phyloP scores from a whole-genome alignment of 352 stramenopile genomes.

The Halophytophthora batemanensis region DNA sequence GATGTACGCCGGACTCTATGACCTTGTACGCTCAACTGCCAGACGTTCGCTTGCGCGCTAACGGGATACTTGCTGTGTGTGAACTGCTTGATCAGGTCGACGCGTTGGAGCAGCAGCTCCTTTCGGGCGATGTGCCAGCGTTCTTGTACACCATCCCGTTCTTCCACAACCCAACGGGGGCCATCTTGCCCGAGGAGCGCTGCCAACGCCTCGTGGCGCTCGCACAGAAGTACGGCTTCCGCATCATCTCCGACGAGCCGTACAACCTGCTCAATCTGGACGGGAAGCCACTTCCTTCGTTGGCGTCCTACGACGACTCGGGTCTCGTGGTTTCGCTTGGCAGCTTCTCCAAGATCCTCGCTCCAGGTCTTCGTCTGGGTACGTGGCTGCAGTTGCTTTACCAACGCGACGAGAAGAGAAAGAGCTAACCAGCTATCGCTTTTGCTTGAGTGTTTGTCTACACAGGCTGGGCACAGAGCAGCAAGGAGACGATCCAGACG shows the following conservation, averaged over 20 bases:
- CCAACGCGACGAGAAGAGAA: too few relatives aligned
- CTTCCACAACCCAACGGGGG: conserved; percentile 92
- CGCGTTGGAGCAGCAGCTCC: conserved; percentile 64
- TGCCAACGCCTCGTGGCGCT: conserved; percentile 78
- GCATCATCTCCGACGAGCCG: conserved; percentile 91
- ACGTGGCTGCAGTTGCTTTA: conserved; percentile 16
- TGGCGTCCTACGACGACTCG: conserved; percentile 65
- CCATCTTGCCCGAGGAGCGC: conserved; percentile 62
- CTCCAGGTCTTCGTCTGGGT: conserved; percentile 87
- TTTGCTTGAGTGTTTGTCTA: too few relatives aligned
- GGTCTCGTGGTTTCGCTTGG: conserved; percentile 81
- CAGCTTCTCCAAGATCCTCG: conserved; percentile 95
- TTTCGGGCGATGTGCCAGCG: conserved; percentile 62
- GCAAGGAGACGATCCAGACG: conserved; percentile 45
- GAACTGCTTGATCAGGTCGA: conserved; percentile 35
- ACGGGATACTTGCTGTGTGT: conserved; percentile 1
- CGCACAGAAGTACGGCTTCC: conserved; percentile 75
- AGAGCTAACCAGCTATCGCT: background rate
- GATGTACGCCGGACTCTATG: conserved; percentile 40
- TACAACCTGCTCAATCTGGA: conserved; percentile 91
- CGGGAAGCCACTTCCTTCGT: conserved; percentile 37
- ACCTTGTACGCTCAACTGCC: background rate
- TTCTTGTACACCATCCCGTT: conserved; percentile 93
- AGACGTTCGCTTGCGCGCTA: conserved; percentile 1
- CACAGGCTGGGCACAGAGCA: conserved; percentile 73